phyloP scores from a whole-genome alignment of 2,329 filamentous ascomycete species.

The Reticulascus tulasneorum region DNA sequence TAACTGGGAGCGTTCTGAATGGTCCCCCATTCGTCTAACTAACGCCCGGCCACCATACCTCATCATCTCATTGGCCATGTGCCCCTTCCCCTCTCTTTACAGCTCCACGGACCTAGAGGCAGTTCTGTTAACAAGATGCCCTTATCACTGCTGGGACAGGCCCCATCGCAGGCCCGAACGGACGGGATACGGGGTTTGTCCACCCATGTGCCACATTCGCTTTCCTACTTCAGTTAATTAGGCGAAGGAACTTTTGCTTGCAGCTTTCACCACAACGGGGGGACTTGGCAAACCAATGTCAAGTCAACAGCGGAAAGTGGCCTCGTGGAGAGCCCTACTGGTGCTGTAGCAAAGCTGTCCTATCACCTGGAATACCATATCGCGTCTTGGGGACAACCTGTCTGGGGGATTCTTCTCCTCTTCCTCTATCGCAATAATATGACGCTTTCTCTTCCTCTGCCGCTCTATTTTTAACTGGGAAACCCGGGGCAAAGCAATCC shows the following conservation, averaged over 20 bases:
- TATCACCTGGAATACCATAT: constrained; percentile 2
- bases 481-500: constrained; percentile 10
- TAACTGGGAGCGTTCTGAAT: constrained; percentile 7
- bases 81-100: constrained; percentile 8
- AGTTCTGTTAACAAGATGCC: constrained; percentile 6
- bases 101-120: constrained; percentile 11
- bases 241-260: constrained; percentile 38
- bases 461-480: constrained; percentile 15
- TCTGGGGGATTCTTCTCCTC: constrained; percentile 4
- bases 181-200: constrained; percentile 13
- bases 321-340: constrained; percentile 5
- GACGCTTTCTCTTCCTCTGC: constrained; percentile 14
- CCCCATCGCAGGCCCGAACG: constrained; percentile 3
- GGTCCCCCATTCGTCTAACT: constrained; percentile 11
- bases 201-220: constrained; percentile 22
- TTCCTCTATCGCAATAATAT: constrained; percentile 7
- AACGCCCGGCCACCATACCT: constrained; percentile 8
- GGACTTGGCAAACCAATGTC: constrained; percentile 27
- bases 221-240: constrained; percentile 31
- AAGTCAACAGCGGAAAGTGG: constrained; percentile 10
- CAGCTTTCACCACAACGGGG: constrained; percentile 25
- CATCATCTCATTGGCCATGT: constrained; percentile 10
- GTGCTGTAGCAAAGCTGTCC: constrained; percentile 9
- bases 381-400: neutral
- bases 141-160: constrained; percentile 11